Percentiles rank a stretch among this genome's conserved stretches.
These are phyloP conservation scores for Chaetomium tenue DNA, from an alignment of 495 filamentous ascomycete species.

Conservation along the genomic window DNA sequence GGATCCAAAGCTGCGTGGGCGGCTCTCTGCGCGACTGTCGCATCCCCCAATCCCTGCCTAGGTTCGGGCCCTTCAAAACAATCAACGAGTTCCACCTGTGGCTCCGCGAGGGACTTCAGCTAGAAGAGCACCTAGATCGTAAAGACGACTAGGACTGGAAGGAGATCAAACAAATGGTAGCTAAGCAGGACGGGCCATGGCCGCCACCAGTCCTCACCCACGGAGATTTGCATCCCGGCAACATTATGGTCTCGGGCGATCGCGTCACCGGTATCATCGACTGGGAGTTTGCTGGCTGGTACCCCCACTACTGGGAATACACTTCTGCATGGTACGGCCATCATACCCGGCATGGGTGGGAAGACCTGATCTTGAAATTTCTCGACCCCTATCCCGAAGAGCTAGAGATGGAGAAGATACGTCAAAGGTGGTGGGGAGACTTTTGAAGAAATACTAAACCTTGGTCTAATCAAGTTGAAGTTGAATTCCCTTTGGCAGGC, in stretches of 20 bases:
- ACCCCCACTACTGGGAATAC: constrained; percentile 19
- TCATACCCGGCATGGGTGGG: not conserved
- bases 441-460: not conserved
- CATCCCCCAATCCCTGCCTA: not conserved
- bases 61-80: constrained; percentile 20
- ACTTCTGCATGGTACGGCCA: constrained; percentile 10
- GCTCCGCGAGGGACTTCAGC: constrained; percentile 8
- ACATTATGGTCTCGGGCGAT: constrained; percentile 2
- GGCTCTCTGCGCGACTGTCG: constrained; percentile 17
- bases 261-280: constrained; percentile 5
- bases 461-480: not conserved
- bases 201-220: constrained; percentile 12
- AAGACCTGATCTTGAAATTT: not conserved
- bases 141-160: constrained; percentile 14
- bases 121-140: not conserved
- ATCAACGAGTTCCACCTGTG: constrained; percentile 19
- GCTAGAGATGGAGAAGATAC: constrained; percentile 10
- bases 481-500: too few relatives aligned
- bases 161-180: constrained; percentile 11
- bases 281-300: constrained; percentile 18
- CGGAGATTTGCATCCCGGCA: constrained; percentile 8
- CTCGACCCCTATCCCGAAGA: constrained; percentile 13
- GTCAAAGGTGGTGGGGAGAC: constrained; percentile 15
- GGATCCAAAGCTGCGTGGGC: constrained; percentile 11
- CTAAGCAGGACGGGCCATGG: constrained; percentile 13